Percentiles rank a stretch among this genome's conserved stretches.
phyloP scores from a whole-genome alignment of 495 filamentous ascomycete genomes.

The Apodospora peruviana region DNA sequence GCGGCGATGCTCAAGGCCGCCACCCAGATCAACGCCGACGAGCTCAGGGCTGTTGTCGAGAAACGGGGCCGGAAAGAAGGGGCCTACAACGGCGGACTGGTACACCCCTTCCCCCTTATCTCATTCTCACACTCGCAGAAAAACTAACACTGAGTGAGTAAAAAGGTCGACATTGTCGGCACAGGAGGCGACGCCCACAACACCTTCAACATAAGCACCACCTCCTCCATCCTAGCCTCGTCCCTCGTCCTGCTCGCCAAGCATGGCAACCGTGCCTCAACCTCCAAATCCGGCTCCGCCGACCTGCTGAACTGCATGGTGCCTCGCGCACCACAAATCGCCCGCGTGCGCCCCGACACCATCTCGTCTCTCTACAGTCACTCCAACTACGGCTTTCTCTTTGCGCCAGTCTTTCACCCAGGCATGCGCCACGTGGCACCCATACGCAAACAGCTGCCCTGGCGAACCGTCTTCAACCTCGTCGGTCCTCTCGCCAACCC shows the following conservation, averaged over 20 bases:
- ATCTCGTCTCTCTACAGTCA: slow-evolving; percentile 63
- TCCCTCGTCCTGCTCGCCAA: slow-evolving; percentile 78
- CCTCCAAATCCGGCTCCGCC: slow-evolving; percentile 90
- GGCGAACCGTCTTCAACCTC: slow-evolving; percentile 94
- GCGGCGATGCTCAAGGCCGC: slow-evolving; percentile 56
- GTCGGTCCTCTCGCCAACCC: slow-evolving; percentile 91
- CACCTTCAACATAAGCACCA: slow-evolving; percentile 97
- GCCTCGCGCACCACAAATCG: slow-evolving; percentile 66
- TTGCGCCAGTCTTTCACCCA: slow-evolving; percentile 92
- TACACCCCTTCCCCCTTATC: slow-evolving; percentile 30
- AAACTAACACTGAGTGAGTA: not conserved
- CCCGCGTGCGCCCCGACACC: slow-evolving; percentile 62
- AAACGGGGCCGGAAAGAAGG: slow-evolving; percentile 55
- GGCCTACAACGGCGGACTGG: slow-evolving; percentile 64
- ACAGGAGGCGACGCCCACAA: slow-evolving; percentile 95
- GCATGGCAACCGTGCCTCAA: slow-evolving; percentile 94
- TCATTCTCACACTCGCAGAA: not conserved
- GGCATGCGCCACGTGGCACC: slow-evolving; percentile 82
- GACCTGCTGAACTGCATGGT: slow-evolving; percentile 74
- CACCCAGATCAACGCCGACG: slow-evolving; percentile 41
- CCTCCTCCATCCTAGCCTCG: slow-evolving; percentile 86
- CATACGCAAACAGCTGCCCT: slow-evolving; percentile 77
- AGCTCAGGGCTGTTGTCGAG: slow-evolving; percentile 41
- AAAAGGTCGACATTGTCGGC: slow-evolving; percentile 91
- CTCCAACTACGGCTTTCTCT: slow-evolving; percentile 92